Evolutionary conservation across 768 basidiomycete genomes (phyloP).

Genomic region (Mycena belliarum): DNA sequence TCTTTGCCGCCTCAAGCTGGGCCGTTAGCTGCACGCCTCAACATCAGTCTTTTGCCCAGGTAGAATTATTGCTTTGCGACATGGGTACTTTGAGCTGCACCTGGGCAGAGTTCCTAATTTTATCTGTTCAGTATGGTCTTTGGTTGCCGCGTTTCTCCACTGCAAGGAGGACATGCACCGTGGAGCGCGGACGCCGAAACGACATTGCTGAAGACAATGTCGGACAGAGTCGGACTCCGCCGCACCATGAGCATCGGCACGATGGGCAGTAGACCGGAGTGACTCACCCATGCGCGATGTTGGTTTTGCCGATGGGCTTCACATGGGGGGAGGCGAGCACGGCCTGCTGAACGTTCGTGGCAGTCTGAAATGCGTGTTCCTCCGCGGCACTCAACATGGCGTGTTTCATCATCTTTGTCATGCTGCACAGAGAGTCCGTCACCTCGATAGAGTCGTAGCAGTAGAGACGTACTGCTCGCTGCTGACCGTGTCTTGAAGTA

Average conservation of each 20-base stretch:
- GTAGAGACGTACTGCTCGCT: slow-evolving; percentile 29
- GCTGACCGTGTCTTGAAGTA: slow-evolving; percentile 41
- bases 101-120: not conserved
- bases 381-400: slow-evolving; percentile 39
- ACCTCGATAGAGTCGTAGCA: not conserved
- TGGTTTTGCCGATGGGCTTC: slow-evolving; percentile 37
- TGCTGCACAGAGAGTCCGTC: slow-evolving; percentile 23
- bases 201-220: not conserved
- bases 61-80: not conserved
- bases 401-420: slow-evolving; percentile 45
- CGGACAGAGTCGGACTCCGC: not conserved
- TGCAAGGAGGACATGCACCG: not conserved
- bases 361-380: slow-evolving; percentile 35
- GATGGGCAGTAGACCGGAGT: not conserved
- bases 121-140: not conserved
- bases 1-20: not conserved
- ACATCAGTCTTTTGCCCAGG: not conserved
- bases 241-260: not conserved
- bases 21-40: not conserved
- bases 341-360: slow-evolving; percentile 41
- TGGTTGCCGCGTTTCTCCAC: not conserved
- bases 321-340: slow-evolving; percentile 36
- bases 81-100: not conserved
- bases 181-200: not conserved
- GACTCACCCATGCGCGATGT: slow-evolving; percentile 40